A percentile compares a stretch with the other conserved stretches of the same genome.
phyloP scores from a whole-genome alignment of 805 yeast species.

The Grigorovia jiainica region DNA sequence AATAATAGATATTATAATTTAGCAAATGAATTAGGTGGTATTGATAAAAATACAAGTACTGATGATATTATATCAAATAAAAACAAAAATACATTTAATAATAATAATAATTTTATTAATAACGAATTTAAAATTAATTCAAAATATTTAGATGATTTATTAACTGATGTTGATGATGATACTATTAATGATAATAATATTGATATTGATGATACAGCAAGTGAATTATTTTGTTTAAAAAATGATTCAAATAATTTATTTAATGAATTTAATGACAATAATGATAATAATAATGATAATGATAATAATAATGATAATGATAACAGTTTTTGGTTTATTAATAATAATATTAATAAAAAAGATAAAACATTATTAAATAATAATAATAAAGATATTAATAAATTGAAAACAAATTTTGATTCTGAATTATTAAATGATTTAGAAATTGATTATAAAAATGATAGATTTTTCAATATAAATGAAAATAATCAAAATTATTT shows the following conservation, averaged over 20 bases:
- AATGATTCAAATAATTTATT: neutral
- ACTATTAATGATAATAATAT: neutral
- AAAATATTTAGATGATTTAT: conserved; percentile 1
- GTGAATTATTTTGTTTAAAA: neutral
- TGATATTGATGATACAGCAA: neutral
- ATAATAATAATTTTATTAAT: neutral
- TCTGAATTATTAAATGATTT: no score
- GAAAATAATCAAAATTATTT: neutral
- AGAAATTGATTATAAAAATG: neutral
- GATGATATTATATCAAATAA: neutral
- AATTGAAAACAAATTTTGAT: neutral
- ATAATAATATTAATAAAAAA: neutral
- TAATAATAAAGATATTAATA: neutral
- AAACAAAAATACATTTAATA: conserved; percentile 1
- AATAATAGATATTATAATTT: neutral
- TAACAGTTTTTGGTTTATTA: conserved; percentile 1
- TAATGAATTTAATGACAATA: conserved; percentile 1
- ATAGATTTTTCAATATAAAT: neutral
- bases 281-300: neutral
- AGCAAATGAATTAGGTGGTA: conserved; percentile 2
- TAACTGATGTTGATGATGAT: neutral
- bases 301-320: neutral
- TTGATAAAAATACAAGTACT: neutral
- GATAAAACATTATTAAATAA: neutral
- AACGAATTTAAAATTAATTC: neutral